A percentile compares a stretch with the other conserved stretches of the same genome.
Conservation (phyloP, 2,329 filamentous ascomycete genomes). For the Pseudocercospora eumusae region DNA sequence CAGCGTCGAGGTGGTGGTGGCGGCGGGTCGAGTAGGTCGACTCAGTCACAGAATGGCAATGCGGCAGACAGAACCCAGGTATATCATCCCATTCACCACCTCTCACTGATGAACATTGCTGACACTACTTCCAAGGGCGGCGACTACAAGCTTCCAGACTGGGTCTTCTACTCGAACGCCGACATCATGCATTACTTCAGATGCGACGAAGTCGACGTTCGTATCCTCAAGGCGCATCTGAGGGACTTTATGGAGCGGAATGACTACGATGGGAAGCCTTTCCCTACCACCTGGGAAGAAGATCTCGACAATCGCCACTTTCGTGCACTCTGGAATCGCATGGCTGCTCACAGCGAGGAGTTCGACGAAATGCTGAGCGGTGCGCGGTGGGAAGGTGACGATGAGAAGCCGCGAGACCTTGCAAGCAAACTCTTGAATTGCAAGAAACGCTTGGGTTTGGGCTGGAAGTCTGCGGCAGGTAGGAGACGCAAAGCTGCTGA, state of each 20-base stretch:
- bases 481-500: neutral
- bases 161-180: neutral
- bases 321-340: neutral
- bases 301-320: neutral
- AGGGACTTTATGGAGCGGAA: neutral
- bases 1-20: conserved; percentile 4
- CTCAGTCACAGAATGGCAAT: neutral
- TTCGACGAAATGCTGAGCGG: conserved; percentile 2
- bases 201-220: neutral
- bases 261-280: neutral
- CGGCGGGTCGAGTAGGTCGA: neutral
- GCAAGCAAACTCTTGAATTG: neutral
- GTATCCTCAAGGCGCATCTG: neutral
- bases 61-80: neutral
- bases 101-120: neutral
- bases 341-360: neutral
- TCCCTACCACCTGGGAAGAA: neutral
- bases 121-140: neutral
- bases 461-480: neutral
- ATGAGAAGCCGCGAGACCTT: neutral
- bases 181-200: neutral
- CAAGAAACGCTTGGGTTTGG: neutral
- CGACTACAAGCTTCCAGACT: neutral
- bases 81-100: neutral
- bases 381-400: neutral